Conservation (phyloP, 805 yeast species). For the Cyberlindnera sargentensis region DNA sequence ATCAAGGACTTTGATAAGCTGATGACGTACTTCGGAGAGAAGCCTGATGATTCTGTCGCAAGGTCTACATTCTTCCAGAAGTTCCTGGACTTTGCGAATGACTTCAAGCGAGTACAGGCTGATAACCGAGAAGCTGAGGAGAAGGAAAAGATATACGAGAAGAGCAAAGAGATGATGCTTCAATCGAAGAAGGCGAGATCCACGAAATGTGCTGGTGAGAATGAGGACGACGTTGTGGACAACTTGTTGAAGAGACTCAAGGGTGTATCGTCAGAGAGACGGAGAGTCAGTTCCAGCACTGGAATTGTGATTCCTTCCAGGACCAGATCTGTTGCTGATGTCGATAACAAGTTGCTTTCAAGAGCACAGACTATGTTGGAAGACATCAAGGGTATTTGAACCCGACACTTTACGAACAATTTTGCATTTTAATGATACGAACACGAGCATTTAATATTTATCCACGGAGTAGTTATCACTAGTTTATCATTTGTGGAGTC, state of each 20-base stretch:
- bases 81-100: constrained; percentile 71
- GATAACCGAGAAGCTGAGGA: constrained; percentile 81
- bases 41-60: constrained; percentile 58
- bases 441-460: not conserved
- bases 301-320: constrained; percentile 1
- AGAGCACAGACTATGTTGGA: constrained; percentile 23
- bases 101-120: constrained; percentile 70
- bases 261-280: constrained; percentile 51
- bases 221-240: constrained; percentile 56
- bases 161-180: constrained; percentile 52
- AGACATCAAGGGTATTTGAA: constrained; percentile 15
- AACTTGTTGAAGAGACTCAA: constrained; percentile 75
- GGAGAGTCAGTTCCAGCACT: constrained; percentile 16
- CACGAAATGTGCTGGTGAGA: constrained; percentile 14
- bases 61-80: constrained; percentile 68
- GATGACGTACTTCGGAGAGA: constrained; percentile 90
- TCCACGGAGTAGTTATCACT: too few species aligned
- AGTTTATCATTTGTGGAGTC: too few species aligned
- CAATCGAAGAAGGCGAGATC: constrained; percentile 20
- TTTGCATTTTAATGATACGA: not conserved
- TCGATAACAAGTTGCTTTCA: constrained; percentile 13
- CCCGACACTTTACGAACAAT: not conserved
- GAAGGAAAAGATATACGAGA: constrained; percentile 69
- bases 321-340: constrained; percentile 2
- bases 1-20: constrained; percentile 58